These are phyloP conservation scores for Neurospora sp. DNA, from an alignment of 495 filamentous ascomycete genomes.

Conservation along the genomic window DNA sequence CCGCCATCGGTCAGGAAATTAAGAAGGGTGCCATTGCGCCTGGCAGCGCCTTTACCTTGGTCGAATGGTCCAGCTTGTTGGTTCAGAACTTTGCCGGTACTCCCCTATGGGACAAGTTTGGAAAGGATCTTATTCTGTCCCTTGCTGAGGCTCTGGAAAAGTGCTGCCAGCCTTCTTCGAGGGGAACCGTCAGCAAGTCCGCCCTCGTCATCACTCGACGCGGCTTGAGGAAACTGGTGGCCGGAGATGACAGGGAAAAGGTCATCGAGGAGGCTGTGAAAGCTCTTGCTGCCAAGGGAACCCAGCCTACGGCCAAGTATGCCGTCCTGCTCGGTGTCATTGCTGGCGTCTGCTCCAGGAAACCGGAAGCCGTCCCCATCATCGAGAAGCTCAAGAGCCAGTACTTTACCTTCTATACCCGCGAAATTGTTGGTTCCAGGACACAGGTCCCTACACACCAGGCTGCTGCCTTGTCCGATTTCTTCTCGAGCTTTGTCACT, in stretches of 20 bases:
- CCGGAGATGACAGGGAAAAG: conserved; percentile 45
- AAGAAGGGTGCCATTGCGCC: conserved; percentile 65
- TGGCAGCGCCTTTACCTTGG: conserved; percentile 73
- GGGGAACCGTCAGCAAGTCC: conserved; percentile 48
- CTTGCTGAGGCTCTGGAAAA: conserved; percentile 65
- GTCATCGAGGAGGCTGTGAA: conserved; percentile 53
- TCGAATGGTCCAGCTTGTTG: conserved; percentile 78
- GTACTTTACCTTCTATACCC: conserved; percentile 69
- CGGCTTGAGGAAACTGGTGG: conserved; percentile 60
- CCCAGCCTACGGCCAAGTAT: conserved; percentile 54
- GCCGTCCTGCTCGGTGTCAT: conserved; percentile 73
- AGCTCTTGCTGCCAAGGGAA: conserved; percentile 53
- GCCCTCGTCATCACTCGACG: conserved; percentile 65
- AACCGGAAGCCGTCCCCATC: conserved; percentile 44
- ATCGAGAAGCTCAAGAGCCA: conserved; percentile 56
- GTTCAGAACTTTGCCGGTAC: conserved; percentile 48
- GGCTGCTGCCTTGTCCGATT: conserved; percentile 64
- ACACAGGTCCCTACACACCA: conserved; percentile 61
- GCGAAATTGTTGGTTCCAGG: conserved; percentile 77
- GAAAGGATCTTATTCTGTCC: conserved; percentile 48
- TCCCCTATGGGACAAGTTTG: conserved; percentile 53
- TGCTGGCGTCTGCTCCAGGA: conserved; percentile 71
- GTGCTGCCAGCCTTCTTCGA: conserved; percentile 55
- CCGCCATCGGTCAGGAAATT: conserved; percentile 51
- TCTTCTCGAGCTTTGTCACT: conserved; percentile 68